These are phyloP conservation scores for Mycena crocata DNA, from an alignment of 768 basidiomycete genomes.

Conservation along the genomic window DNA sequence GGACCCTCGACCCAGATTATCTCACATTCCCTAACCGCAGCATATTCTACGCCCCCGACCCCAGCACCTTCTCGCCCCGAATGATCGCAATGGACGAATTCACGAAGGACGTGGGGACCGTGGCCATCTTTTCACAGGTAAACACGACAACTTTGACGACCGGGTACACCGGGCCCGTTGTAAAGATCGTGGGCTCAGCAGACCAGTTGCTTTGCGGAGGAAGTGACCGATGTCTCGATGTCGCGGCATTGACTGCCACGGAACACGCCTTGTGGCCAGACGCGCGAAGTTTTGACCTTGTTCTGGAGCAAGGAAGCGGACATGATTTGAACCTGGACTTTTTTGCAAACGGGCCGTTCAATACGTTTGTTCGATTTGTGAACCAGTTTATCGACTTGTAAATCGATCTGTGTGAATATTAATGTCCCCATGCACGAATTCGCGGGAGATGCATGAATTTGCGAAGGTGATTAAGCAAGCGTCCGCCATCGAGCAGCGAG, in stretches of 20 bases:
- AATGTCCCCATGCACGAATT: too few species aligned
- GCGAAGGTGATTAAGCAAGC: too few species aligned
- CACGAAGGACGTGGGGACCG: constrained; percentile 1
- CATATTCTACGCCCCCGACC: not conserved
- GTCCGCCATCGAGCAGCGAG: too few species aligned
- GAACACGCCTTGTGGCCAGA: constrained; percentile 9
- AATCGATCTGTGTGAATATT: too few species aligned
- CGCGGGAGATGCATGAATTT: too few species aligned
- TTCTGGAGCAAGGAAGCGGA: constrained; percentile 7
- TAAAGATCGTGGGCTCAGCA: not conserved
- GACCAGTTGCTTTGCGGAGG: not conserved
- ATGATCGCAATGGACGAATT: not conserved
- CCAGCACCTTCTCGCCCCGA: not conserved
- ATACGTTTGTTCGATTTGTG: constrained; percentile 8
- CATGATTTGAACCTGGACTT: constrained; percentile 21
- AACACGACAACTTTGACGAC: not conserved
- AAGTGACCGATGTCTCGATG: constrained; percentile 1
- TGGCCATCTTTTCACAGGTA: not conserved
- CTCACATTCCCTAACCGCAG: not conserved
- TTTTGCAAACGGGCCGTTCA: constrained; percentile 13
- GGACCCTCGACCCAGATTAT: not conserved
- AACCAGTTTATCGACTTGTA: too few species aligned
- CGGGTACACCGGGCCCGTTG: not conserved
- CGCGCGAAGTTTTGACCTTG: constrained; percentile 11
- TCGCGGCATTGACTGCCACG: constrained; percentile 9